Evolutionary conservation across 2,329 filamentous ascomycete species (phyloP), one percentile per base, ranked within the genome.

Genomic region (Zymoseptoria pseudotritici): DNA sequence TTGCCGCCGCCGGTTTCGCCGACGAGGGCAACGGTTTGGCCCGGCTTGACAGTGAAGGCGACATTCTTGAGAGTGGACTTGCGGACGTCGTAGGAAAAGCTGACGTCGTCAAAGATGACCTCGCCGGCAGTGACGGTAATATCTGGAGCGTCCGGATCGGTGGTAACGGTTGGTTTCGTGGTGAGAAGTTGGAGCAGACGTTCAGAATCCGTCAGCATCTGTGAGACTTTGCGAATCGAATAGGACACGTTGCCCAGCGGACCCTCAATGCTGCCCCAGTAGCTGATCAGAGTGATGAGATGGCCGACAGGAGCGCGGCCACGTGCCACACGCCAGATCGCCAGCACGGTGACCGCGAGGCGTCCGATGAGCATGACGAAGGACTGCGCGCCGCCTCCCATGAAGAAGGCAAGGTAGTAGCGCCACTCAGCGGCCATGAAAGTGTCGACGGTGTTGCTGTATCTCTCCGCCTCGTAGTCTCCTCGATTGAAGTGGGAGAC

Each of bases 201-300:
- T 67, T 90, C 86, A 0, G 86, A 84, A 66, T 89, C 84, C 46
- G 89, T 82, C 24, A 90, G 73, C 54, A 83, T 80, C 20, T 75
- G 73, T 2, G 78, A 76, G 29, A 84, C 73, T 53, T 76, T 75
- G 21, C 76, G 75, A 59, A 81, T 79, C 26, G 78, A 79, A 63
- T 75, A 78, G 0, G 78, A 77, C 50, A 86, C 75, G 11, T 76
- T 75, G n/a, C 76, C 74, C 3, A 85, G 71, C 6, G 82, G 82
- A 2, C 68, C 69, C 58, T 77, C 75, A 65, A 79, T 74, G 0
- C 72, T 73, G 19, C 67, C 60, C 86, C 86, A 90, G 71, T 88
- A 89, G 36, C 82, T 80, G 17, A 87, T 76, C 24, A 90, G 72
- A 19, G 85, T 85, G 4, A 89, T 82, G 62, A 90, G 86, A 61